Evolutionary conservation across 495 filamentous ascomycete species (phyloP).

Genomic region (Acidiella bohemica): DNA sequence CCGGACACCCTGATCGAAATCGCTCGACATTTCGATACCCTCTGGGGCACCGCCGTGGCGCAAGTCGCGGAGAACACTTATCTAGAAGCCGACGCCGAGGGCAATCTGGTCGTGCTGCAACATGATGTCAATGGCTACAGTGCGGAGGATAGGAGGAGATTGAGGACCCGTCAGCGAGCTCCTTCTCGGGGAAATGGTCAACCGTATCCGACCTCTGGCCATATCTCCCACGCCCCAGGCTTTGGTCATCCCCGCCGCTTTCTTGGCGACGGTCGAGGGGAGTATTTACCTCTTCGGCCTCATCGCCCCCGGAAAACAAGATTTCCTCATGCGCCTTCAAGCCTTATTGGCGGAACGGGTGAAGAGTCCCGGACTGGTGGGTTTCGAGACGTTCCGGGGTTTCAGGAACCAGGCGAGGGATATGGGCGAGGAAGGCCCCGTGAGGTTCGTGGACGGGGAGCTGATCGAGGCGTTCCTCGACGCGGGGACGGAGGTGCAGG

Average conservation of each 20-base stretch:
- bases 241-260: slow-evolving; percentile 66
- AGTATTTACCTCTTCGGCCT: slow-evolving; percentile 78
- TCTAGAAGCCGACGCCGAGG: slow-evolving; percentile 70
- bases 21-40: slow-evolving; percentile 64
- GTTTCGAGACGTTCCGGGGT: slow-evolving; percentile 64
- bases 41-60: slow-evolving; percentile 68
- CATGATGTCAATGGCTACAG: slow-evolving; percentile 60
- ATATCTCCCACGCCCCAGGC: slow-evolving; percentile 46
- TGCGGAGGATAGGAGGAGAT: slow-evolving; percentile 52
- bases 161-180: slow-evolving; percentile 70
- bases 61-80: slow-evolving; percentile 58
- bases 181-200: slow-evolving; percentile 81
- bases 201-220: slow-evolving; percentile 54
- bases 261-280: slow-evolving; percentile 84
- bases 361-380: slow-evolving; percentile 51
- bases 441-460: slow-evolving; percentile 85
- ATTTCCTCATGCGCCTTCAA: slow-evolving; percentile 78
- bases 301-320: slow-evolving; percentile 53
- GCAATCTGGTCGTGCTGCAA: slow-evolving; percentile 69
- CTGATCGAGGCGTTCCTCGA: slow-evolving; percentile 76
- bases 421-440: slow-evolving; percentile 50
- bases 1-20: slow-evolving; percentile 50
- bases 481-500: slow-evolving; percentile 46
- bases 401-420: slow-evolving; percentile 59
- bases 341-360: slow-evolving; percentile 49